Conservation (phyloP, 2,329 filamentous ascomycete genomes). For the Blumeria graminis region DNA sequence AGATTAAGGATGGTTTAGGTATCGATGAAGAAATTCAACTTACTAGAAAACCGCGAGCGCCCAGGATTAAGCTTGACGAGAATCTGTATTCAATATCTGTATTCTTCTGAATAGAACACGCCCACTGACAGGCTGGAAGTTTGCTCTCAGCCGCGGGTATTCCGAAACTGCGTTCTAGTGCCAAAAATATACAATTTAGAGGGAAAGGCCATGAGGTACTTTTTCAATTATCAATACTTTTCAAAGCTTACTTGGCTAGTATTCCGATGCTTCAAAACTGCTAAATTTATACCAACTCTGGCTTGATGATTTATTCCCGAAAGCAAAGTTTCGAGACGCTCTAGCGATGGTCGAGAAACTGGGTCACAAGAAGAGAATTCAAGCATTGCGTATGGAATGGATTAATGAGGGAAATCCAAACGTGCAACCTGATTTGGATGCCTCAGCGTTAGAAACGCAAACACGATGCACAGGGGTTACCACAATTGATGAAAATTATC, state of each 20-base stretch:
- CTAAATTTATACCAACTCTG: constrained; percentile 86
- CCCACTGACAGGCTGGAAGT: constrained; percentile 20
- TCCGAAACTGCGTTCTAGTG: constrained; percentile 50
- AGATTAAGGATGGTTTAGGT: constrained; percentile 37
- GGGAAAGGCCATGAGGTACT: constrained; percentile 79
- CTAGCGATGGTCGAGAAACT: constrained; percentile 78
- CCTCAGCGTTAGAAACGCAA: constrained; percentile 10
- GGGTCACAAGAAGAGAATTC: constrained; percentile 61
- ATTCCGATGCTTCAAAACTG: constrained; percentile 58
- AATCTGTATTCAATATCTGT: constrained; percentile 25
- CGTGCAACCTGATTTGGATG: constrained; percentile 10
- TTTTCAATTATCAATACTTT: background rate
- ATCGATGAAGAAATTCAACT: constrained; percentile 74
- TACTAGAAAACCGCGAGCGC: constrained; percentile 43
- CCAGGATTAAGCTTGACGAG: constrained; percentile 73
- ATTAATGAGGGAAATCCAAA: constrained; percentile 51
- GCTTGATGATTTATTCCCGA: constrained; percentile 89
- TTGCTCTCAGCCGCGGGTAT: constrained; percentile 69
- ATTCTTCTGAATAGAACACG: background rate
- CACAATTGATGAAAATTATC: constrained; percentile 11
- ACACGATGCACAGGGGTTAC: constrained; percentile 11
- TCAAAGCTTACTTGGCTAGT: constrained; percentile 23
- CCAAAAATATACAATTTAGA: constrained; percentile 52
- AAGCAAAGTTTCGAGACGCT: constrained; percentile 80
- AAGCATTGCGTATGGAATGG: constrained; percentile 54